Percentiles rank a stretch among this genome's conserved stretches.
Evolutionary conservation across 495 filamentous ascomycete species (phyloP).

Genomic region (Parmelia sp.): DNA sequence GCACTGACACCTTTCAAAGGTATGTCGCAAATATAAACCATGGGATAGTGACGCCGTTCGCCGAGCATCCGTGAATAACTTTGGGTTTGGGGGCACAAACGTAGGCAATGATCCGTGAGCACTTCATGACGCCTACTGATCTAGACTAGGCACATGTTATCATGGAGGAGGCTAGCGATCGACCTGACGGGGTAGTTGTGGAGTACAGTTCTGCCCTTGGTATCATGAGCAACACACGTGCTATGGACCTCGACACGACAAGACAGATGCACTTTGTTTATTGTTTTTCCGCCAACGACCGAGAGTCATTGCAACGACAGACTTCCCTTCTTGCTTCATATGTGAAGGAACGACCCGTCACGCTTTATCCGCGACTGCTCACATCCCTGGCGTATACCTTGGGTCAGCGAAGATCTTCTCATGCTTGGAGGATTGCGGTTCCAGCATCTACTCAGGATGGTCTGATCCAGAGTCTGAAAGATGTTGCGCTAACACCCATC

Average conservation of each 20-base stretch:
- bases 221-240: too few species aligned
- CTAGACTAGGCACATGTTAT: not conserved
- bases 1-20: too few species aligned
- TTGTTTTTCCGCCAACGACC: slow-evolving; percentile 6
- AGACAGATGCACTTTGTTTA: too few species aligned
- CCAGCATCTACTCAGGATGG: slow-evolving; percentile 5
- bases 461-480: slow-evolving; percentile 9
- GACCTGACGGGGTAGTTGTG: too few species aligned
- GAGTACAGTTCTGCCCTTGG: too few species aligned
- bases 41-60: slow-evolving; percentile 21
- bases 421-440: slow-evolving; percentile 28
- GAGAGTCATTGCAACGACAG: not conserved
- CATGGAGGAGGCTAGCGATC: slow-evolving; percentile 13
- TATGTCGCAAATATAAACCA: not conserved
- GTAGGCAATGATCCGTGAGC: too few species aligned
- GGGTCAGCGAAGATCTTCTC: slow-evolving; percentile 25
- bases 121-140: too few species aligned
- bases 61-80: slow-evolving; percentile 53
- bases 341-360: not conserved
- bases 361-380: not conserved
- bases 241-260: too few species aligned
- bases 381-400: slow-evolving; percentile 32
- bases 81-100: slow-evolving; percentile 56
- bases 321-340: not conserved
- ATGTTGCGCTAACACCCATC: slow-evolving; percentile 20